Base-by-base conservation (phyloP, 208 protist species). In the Crithidia expoeki region DNA sequence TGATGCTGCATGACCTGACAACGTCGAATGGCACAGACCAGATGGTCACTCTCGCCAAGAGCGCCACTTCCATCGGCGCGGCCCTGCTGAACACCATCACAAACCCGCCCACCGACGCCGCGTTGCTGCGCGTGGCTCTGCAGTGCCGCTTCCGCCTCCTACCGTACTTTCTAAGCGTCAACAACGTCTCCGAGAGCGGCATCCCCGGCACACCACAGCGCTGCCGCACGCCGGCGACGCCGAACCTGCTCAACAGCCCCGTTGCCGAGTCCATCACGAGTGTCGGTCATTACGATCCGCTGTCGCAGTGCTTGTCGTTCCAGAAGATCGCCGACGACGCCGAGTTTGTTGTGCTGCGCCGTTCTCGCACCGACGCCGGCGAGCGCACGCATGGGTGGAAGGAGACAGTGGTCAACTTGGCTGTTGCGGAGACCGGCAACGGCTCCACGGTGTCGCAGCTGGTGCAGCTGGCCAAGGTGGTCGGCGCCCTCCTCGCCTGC, bases 91-190 rank as follows among this genome's bases (percentile, higher is more conserved):
- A 78, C 61, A 68, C 55, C 49, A 60, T 89, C 55, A 28, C 61
- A 4, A 83, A 90, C 58, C 71, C 84, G 11, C 21, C 68, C 19
- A 73, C 71, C 34, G 76, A 78, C n/a, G 38, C 64, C 33, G 73
- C 68, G 53, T 82, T 65, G 27, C 74, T 92, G 55, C 81, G 81
- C 19, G 76, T 85, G 30, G 86, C 85, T 0, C 75, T 81, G 52
- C 67, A 86, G 55, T 88, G 88, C 76, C 84, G 86, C 66, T 88
- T 94, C 74, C 84, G 84, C 36, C 57, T 91, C 17, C 68, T 94
- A 36, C 82, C 81, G 0, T 94, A 90, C 70, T 76, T 92, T 17
- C 40, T 94, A 7, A 78, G 77, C 52, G 76, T 86, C n/a, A 87
- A 77, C 83, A 85, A 79, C 68, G 34, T 63, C n/a, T 81, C 83